Evolutionary conservation across 495 filamentous ascomycete genomes (phyloP), one percentile per base, ranked within the genome.

Genomic region (Penicillium nucicola): DNA sequence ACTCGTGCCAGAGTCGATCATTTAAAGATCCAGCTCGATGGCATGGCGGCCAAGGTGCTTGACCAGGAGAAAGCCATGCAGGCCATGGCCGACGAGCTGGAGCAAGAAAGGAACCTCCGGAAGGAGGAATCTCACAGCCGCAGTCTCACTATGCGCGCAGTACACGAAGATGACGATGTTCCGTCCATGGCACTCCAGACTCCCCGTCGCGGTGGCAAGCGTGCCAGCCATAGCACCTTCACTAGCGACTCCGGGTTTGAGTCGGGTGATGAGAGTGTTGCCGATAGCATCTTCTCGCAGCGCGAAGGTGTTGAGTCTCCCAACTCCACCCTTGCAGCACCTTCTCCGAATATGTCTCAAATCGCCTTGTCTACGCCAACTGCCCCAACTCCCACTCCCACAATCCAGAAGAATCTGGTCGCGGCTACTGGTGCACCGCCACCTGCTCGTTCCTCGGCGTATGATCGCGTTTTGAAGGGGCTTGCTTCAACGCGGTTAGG

Each of bases 1-100:
- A 80, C 85, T n/a, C 77, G 85, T 38, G 85, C 85, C 9, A 74
- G 87, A 0, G 75, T 80, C 11, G 68, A 72, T 28, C 78, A 86
- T 53, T 72, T 92, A 19, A 88, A 86, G 66, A 73, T 76, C 44
- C 89, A 95, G 66, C 72, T 95, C 6, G 86, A 91, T 62, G 83
- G 81, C 31, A 85, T 92, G 83, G 82, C 88, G 1, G 75, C 70
- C n/a, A 80, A 83, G 55, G 83, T 84, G 0, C 65, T 71, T 0
- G 79, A 85, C 56, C 84, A 88, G 54, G 85, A 90, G 56, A 63
- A 67, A 42, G 77, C 73, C 38, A 85, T 89, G 80, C 72, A 75
- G 60, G 69, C 71, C 39, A 74, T 91, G 53, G 79, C 81, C 1
- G 77, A 80, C 11, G 83, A 90, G 51, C 64, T 92, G 5, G 77